Evolutionary conservation across 192 early-diverging fungal genomes (phyloP), one percentile per base, ranked within the genome.

Genomic region (Phlyctochytrium bullatum): DNA sequence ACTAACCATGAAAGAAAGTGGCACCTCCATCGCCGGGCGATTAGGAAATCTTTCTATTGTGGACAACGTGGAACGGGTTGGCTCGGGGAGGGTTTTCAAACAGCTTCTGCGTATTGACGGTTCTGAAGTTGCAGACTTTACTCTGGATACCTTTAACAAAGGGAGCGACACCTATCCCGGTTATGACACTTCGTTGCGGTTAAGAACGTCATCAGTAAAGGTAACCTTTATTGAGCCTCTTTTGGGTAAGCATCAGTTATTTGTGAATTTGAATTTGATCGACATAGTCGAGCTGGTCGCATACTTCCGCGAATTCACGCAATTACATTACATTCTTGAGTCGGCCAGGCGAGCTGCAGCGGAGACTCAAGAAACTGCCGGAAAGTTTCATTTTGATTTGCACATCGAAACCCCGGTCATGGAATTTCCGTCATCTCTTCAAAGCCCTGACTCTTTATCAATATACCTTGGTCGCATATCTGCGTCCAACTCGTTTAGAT

Each of bases 321-420:
- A 88, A 29, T 94, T 97, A 92, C 89, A 95, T 63, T 81, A 80
- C 29, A 61, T 95, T 4, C 89, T 93, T 71, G 97, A 97, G 65
- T 80, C 86, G n/a, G 97, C 97, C 1, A 78, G 97, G 0, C 80
- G 87, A 62, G 92, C 93, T 0, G 92, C 94, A 2, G 79, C 90
- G 2, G 80, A 92, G 52, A 85, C 88, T 61, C 90, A 92, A 40
- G 86, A 92, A 59, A 82, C 83, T 2, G 88, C 86, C 52, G 91
- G 86, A 29, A 90, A 81, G 68, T 88, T 90, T 36, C 89, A 94
- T 66, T 96, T 93, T 77, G 90, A 96, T 56, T 76, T 99, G 27
- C 73, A 84, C 4, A 88, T 97, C 76, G 82, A 86, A 3, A 86
- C 94, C 2, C 97, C 97, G 0, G 89, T 96, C 51, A 81, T 99